phyloP scores from a whole-genome alignment of 768 basidiomycete genomes.

The Tephrocybe rancida region DNA sequence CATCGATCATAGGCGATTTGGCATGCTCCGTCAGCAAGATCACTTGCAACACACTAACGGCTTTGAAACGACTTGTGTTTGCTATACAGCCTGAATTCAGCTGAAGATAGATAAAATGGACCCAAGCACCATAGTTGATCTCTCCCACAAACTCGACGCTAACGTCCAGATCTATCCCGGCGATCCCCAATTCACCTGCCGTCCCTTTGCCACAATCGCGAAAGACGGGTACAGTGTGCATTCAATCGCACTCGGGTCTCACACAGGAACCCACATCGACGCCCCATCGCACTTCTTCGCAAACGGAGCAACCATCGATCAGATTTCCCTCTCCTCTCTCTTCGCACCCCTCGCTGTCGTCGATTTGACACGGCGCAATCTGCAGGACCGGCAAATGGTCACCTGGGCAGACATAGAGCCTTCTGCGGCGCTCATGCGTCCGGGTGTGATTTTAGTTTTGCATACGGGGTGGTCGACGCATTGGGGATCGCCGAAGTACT shows the following conservation, averaged over 20 bases:
- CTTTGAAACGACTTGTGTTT: no score
- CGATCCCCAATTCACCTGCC: slow-evolving; percentile 49
- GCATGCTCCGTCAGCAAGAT: no score
- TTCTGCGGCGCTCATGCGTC: slow-evolving; percentile 36
- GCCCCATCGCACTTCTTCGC: slow-evolving; percentile 74
- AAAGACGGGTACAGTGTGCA: slow-evolving; percentile 54
- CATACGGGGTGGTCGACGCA: slow-evolving; percentile 69
- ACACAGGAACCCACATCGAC: slow-evolving; percentile 82
- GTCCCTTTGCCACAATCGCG: slow-evolving; percentile 38
- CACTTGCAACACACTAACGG: no score
- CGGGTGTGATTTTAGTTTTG: slow-evolving; percentile 53
- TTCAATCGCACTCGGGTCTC: slow-evolving; percentile 59
- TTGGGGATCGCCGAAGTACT: slow-evolving; percentile 54
- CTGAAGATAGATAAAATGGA: slow-evolving; percentile 8
- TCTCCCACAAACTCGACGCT: slow-evolving; percentile 51
- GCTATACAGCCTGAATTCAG: no score
- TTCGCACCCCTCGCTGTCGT: slow-evolving; percentile 58
- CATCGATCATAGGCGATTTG: neutral
- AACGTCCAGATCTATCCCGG: slow-evolving; percentile 55
- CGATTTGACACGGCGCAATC: slow-evolving; percentile 43
- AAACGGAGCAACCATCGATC: slow-evolving; percentile 57
- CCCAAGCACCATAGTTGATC: slow-evolving; percentile 44
- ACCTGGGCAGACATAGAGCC: slow-evolving; percentile 52
- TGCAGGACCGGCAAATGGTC: slow-evolving; percentile 44
- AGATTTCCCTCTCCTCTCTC: slow-evolving; percentile 55